A percentile compares a stretch with the other conserved stretches of the same genome.
Evolutionary conservation across 2,329 filamentous ascomycete genomes (phyloP).

Genomic region (Fusarium sp.): DNA sequence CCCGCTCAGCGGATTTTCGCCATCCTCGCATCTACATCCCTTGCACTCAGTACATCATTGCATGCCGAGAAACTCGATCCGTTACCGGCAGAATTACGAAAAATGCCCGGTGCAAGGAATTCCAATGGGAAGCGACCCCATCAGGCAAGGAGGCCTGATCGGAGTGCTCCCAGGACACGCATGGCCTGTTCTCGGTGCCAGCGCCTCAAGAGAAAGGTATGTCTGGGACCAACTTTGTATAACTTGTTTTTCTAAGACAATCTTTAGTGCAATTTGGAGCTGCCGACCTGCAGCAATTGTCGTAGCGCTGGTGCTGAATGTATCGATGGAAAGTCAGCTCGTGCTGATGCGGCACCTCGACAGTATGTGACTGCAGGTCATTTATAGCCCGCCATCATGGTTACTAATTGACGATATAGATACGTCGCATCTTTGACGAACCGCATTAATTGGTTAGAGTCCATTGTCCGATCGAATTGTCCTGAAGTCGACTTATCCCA

Average conservation of each 20-base stretch:
- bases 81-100: neutral
- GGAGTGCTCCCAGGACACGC: constrained; percentile 8
- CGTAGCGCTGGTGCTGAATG: constrained; percentile 53
- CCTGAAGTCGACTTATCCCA: constrained; percentile 53
- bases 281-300: constrained; percentile 55
- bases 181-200: constrained; percentile 53
- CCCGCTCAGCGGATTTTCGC: constrained; percentile 21
- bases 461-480: constrained; percentile 52
- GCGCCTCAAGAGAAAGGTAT: constrained; percentile 59
- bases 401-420: constrained; percentile 8
- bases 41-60: neutral
- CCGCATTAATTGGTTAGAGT: constrained; percentile 58
- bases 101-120: constrained; percentile 23
- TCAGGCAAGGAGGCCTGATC: neutral
- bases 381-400: fast-evolving
- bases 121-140: neutral
- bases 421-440: constrained; percentile 51
- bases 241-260: neutral
- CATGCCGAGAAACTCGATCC: neutral
- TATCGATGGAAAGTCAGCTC: constrained; percentile 54
- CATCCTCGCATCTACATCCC: constrained; percentile 1
- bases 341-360: constrained; percentile 52
- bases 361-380: constrained; percentile 44
- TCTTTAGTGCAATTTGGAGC: constrained; percentile 54
- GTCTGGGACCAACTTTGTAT: neutral